A percentile compares a stretch with the other conserved stretches of the same genome.
Conservation (phyloP, 306 rosid genomes). For the Cicer yamashitae region DNA sequence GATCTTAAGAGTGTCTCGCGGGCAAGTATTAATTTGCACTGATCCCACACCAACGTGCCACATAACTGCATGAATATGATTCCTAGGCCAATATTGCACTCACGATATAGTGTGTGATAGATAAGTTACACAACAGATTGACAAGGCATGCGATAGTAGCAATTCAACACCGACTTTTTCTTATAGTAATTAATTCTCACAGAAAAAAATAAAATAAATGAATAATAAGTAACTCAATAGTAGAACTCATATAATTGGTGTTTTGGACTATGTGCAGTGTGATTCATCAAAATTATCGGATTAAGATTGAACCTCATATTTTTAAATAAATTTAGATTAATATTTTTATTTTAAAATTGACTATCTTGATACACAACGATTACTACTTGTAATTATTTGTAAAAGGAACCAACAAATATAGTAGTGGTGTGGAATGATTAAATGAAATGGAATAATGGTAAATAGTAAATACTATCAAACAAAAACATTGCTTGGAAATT, state of each 20-base stretch:
- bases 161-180: constrained; percentile 28
- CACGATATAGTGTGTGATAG: constrained; percentile 27
- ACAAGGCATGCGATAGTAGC: constrained; percentile 14
- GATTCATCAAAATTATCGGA: too few relatives aligned
- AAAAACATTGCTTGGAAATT: constrained; percentile 49
- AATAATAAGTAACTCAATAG: constrained; percentile 11
- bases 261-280: too few relatives aligned
- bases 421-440: constrained; percentile 42
- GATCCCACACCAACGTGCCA: neutral
- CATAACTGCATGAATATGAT: constrained; percentile 16
- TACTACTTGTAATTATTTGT: neutral
- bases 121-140: constrained; percentile 43
- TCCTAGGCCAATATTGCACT: neutral
- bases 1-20: constrained; percentile 34
- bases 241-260: neutral
- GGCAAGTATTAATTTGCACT: constrained; percentile 22
- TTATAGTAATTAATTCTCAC: neutral
- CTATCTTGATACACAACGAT: too few relatives aligned
- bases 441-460: constrained; percentile 32
- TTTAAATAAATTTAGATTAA: too few relatives aligned
- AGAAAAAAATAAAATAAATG: neutral
- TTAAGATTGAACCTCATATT: too few relatives aligned
- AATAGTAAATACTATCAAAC: constrained; percentile 30
- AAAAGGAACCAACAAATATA: constrained; percentile 13
- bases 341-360: too few relatives aligned